Base-by-base conservation (phyloP, 2,329 filamentous ascomycete genomes). In the Davidsoniella virescens region DNA sequence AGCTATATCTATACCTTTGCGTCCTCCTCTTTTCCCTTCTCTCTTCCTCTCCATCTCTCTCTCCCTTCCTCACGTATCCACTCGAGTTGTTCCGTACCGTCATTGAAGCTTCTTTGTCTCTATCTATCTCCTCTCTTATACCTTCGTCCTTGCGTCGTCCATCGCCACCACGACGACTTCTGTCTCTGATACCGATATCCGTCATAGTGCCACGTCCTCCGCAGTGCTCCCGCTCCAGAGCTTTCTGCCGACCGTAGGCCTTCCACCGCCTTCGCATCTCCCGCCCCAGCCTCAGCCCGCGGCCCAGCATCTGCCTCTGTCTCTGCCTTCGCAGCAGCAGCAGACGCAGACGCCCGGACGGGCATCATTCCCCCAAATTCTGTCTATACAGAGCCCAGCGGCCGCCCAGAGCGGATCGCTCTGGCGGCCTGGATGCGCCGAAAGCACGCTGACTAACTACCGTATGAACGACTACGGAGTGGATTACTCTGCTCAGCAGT, bases 391-490 rank as follows among this genome's bases (percentile, higher is more conserved):
- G 69, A 72, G 65, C 66, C 71, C 75, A 70, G 76, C 73, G 73
- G 72, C 74, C 78, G 78, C 79, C 77, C 76, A 79, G 79, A 76
- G 80, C 78, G 78, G 38, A 29, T 74, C 73, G 79, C 78, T 83
- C 80, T 83, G 79, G 80, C 78, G 77, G 77, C 73, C 77, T 76
- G 77, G 74, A 82, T 82, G 78, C 67, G 75, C 75, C 67, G 75
- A 71, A 71, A 76, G 69, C 75, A 82, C 76, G 70, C 76, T 83
- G 76, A 78, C 78, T 73, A 78, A 80, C 67, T 85, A 84, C 71
- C 76, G 78, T 73, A 72, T 77, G 68, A 74, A 72, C 65, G 76
- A 80, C 70, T 82, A 82, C 72, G 76, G 81, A 75, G 78, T 84
- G 73, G 77, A 82, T 65, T 84, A 83, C 70, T 73, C 78, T 68